Conservation (phyloP, 176 grass and related monocot genomes). For the Guadua angustifolia region DNA sequence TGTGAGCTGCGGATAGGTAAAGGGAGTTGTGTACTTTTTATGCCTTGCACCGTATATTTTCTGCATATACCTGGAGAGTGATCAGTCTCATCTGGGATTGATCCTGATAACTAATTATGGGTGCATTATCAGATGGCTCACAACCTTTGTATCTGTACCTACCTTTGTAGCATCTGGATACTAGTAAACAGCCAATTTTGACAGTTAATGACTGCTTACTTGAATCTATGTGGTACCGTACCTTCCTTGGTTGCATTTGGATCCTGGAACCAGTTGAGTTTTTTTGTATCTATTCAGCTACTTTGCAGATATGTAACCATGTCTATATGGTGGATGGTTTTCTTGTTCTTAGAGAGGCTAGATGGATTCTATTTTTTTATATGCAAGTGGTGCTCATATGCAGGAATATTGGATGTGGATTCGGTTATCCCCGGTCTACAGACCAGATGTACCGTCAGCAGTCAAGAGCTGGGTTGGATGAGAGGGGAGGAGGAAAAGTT, state of each 20-base stretch:
- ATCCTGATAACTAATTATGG: too few species aligned
- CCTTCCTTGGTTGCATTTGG: slow-evolving; percentile 15
- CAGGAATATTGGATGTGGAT: slow-evolving; percentile 54
- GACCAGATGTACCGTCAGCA: slow-evolving; percentile 75
- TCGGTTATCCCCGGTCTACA: slow-evolving; percentile 44
- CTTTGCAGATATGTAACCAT: neutral
- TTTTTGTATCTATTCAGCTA: slow-evolving; percentile 14
- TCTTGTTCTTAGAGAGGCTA: slow-evolving; percentile 2
- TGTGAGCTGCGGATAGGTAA: too few species aligned
- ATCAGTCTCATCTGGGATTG: too few species aligned
- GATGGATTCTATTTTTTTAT: slow-evolving; percentile 1
- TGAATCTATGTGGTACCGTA: neutral
- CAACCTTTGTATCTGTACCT: neutral
- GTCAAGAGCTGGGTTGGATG: slow-evolving; percentile 59
- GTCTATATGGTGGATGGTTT: slow-evolving; percentile 12
- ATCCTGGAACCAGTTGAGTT: slow-evolving; percentile 13
- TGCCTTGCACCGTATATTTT: too few species aligned
- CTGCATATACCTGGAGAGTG: too few species aligned
- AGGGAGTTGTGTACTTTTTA: too few species aligned
- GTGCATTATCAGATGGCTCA: too few species aligned
- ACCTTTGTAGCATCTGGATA: slow-evolving; percentile 1
- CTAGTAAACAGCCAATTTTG: neutral
- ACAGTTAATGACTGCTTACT: neutral
- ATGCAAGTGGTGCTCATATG: slow-evolving; percentile 18
- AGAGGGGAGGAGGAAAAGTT: too few species aligned